Conservation (phyloP, 129 eudicot species). For the Dittrichia graveolens region DNA sequence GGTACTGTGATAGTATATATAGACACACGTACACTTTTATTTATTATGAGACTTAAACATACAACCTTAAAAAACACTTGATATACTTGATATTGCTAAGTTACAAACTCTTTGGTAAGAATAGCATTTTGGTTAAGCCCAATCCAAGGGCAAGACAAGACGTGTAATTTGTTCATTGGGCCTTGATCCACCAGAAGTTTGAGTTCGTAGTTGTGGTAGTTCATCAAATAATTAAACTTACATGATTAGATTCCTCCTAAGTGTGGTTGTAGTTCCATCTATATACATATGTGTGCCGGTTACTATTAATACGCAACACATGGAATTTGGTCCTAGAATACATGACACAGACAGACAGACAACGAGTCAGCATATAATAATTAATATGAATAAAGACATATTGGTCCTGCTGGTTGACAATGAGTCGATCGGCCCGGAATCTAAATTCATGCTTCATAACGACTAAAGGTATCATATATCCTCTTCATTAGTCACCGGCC, state of each 20-base stretch:
- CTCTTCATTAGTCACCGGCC: constrained; percentile 3
- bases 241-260: not conserved
- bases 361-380: no score
- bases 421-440: constrained; percentile 25
- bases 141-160: no score
- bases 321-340: constrained; percentile 23
- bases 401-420: constrained; percentile 21
- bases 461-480: not conserved
- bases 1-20: no score
- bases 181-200: not conserved
- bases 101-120: no score
- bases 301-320: no score
- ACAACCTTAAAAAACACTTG: no score
- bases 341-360: no score
- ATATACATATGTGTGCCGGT: not conserved
- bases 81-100: no score
- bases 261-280: constrained; percentile 24
- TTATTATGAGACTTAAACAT: no score
- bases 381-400: no score
- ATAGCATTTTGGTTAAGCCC: no score
- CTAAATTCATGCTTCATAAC: constrained; percentile 28
- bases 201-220: not conserved
- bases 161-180: not conserved
- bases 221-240: not conserved
- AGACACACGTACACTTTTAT: no score